Base-by-base conservation (phyloP, 176 grass and related monocot species). In the Musa itinerans region DNA sequence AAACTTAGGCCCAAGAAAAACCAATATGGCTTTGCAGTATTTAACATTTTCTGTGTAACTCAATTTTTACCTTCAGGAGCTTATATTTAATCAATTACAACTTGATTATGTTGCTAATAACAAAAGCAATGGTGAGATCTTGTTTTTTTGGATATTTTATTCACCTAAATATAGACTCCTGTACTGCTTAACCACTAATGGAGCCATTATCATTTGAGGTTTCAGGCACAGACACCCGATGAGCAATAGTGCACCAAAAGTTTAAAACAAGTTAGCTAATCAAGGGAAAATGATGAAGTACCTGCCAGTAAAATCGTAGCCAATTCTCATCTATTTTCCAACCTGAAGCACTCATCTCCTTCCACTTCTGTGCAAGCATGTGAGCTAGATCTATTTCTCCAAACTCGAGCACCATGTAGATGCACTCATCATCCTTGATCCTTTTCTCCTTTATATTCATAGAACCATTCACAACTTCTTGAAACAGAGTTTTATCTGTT, bases 231-330 rank as follows among this genome's bases (percentile, higher is more conserved):
- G 34, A 43, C 3, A 43, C 34, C 34, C 0, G 34, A 43, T 43
- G 34, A 43, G 34, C 34, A 43, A 6, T 43, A 43, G 34, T 0
- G 34, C 34, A 43, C 34, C 34, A 43, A 43, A 43, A 43, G 34
- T 6, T 43, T 43, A 43, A 43, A 43, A 21, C 10, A 64, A 19
- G 5, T 64, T 21, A 64, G 62, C n/a, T 64, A 24, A 50, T 52
- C 8, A 51, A 71, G 52, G 68, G 34, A 71, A 78, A 82, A 50
- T 19, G 48, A 84, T 78, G 57, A 17, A 65, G 27, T 93, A 99
- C 95, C 90, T 99, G 86, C 95, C 90, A 99, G 81, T 91, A 91
- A 89, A 93, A 99, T 22, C 95, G 80, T 52, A 99, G 83, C 95
- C 90, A 99, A 78, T 99, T 99, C 78, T 93, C 90, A 87, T 98